These are phyloP conservation scores for Psilocybe azurescens DNA, from an alignment of 768 basidiomycete genomes.

Conservation along the genomic window DNA sequence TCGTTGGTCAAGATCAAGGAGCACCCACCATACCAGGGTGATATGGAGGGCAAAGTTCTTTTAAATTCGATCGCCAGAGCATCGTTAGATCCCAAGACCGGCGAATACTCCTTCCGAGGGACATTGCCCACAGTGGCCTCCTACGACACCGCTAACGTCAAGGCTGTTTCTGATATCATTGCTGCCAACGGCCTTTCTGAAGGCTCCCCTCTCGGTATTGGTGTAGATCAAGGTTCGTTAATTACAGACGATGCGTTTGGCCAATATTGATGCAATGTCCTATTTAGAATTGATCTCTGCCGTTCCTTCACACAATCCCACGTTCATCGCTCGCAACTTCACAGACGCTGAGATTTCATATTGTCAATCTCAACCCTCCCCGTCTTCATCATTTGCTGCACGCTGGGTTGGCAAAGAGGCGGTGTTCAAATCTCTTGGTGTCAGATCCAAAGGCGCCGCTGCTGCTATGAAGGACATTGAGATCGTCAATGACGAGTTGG, in stretches of 20 bases:
- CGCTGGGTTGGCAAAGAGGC: constrained; percentile 99
- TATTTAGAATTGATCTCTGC: constrained; percentile 84
- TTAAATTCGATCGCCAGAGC: constrained; percentile 94
- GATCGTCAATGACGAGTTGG: constrained; percentile 80
- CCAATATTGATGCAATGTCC: not conserved
- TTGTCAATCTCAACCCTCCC: constrained; percentile 86
- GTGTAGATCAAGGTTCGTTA: constrained; percentile 82
- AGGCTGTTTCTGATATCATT: constrained; percentile 62
- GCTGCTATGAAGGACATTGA: constrained; percentile 98
- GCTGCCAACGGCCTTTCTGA: constrained; percentile 38
- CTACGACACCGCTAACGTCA: constrained; percentile 70
- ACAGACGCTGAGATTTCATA: constrained; percentile 87
- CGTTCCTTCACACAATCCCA: constrained; percentile 87
- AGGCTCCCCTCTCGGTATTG: constrained; percentile 70
- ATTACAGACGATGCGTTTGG: constrained; percentile 6
- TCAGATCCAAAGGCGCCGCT: constrained; percentile 88
- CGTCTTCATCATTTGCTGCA: constrained; percentile 90
- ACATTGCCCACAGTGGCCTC: constrained; percentile 59
- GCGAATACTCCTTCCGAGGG: constrained; percentile 81
- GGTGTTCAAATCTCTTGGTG: constrained; percentile 93
- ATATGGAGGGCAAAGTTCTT: constrained; percentile 86
- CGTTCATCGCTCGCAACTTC: constrained; percentile 92
- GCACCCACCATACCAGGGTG: constrained; percentile 83
- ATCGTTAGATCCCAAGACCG: constrained; percentile 79
- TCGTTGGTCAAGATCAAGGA: constrained; percentile 96